Percentiles rank a stretch among this genome's conserved stretches.
These are phyloP conservation scores for Colletotrichum zoysiae DNA, from an alignment of 2,329 filamentous ascomycete species.

Conservation along the genomic window DNA sequence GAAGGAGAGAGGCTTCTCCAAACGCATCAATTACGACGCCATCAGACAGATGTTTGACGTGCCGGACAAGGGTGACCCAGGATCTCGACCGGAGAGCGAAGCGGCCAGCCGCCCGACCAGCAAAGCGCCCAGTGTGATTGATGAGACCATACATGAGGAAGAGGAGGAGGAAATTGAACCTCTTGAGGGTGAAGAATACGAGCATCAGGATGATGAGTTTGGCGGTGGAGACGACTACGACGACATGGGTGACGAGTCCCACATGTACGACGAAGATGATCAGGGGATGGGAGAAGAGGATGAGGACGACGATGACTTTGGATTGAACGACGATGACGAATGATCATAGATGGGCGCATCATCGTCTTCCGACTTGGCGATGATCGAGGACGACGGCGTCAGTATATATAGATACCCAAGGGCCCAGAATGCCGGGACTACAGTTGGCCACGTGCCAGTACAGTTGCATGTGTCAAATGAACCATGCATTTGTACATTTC, in stretches of 20 bases:
- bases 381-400: not conserved
- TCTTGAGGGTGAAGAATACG: slow-evolving; percentile 44
- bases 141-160: slow-evolving; percentile 53
- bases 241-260: slow-evolving; percentile 48
- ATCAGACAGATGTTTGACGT: slow-evolving; percentile 69
- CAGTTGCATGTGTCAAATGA: not conserved
- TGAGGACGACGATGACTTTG: slow-evolving; percentile 36
- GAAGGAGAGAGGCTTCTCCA: slow-evolving; percentile 76
- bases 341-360: not conserved
- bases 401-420: slow-evolving; percentile 33
- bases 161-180: slow-evolving; percentile 44
- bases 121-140: slow-evolving; percentile 52
- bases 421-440: not conserved
- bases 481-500: not conserved
- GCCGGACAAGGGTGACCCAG: slow-evolving; percentile 58
- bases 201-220: slow-evolving; percentile 50
- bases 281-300: slow-evolving; percentile 37
- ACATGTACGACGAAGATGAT: slow-evolving; percentile 40
- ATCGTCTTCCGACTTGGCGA: not conserved
- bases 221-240: slow-evolving; percentile 52
- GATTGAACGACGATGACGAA: slow-evolving; percentile 37
- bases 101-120: slow-evolving; percentile 52
- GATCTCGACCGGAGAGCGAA: slow-evolving; percentile 64
- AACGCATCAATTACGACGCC: slow-evolving; percentile 80
- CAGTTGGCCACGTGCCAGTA: not conserved